Evolutionary conservation across 2,329 filamentous ascomycete species (phyloP).

Genomic region (Lecanicillium sp.): DNA sequence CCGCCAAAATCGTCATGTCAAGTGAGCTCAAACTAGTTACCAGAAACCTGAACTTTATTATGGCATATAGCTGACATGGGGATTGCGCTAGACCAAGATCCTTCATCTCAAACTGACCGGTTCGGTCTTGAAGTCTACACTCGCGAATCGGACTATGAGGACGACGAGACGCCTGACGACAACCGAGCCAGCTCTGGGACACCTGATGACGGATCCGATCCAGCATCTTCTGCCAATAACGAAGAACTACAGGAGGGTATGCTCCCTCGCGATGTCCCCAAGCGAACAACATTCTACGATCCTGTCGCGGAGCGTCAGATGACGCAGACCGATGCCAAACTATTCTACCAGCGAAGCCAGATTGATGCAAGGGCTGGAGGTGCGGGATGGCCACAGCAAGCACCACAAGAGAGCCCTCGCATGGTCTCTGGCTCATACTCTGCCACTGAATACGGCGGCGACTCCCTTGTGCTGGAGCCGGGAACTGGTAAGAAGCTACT

Average conservation of each 20-base stretch:
- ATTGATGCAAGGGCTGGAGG: conserved; percentile 40
- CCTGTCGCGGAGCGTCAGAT: conserved; percentile 89
- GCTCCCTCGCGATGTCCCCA: conserved; percentile 51
- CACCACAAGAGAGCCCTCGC: conserved; percentile 38
- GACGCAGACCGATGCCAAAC: conserved; percentile 87
- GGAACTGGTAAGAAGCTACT: conserved; percentile 15
- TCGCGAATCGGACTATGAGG: conserved; percentile 12
- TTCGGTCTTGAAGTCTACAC: conserved; percentile 12
- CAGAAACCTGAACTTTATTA: too few species aligned
- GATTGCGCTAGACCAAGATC: too few species aligned
- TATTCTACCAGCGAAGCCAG: conserved; percentile 90
- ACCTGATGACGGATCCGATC: conserved; percentile 13
- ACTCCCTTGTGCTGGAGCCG: conserved; percentile 24
- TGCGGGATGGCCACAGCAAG: conserved; percentile 30
- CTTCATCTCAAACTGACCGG: conserved; percentile 4
- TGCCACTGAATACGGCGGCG: conserved; percentile 26
- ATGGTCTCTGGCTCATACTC: conserved; percentile 27
- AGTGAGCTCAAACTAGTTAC: conserved; percentile 1
- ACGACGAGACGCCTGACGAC: conserved; percentile 8
- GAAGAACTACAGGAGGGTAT: conserved; percentile 43
- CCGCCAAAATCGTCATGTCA: not conserved
- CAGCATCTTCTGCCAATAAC: conserved; percentile 15
- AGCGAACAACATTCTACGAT: conserved; percentile 83
- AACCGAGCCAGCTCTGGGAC: conserved; percentile 12
- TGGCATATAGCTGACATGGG: too few species aligned